Base-by-base conservation (phyloP, 768 basidiomycete genomes). In the Atractiella rhizophila region DNA sequence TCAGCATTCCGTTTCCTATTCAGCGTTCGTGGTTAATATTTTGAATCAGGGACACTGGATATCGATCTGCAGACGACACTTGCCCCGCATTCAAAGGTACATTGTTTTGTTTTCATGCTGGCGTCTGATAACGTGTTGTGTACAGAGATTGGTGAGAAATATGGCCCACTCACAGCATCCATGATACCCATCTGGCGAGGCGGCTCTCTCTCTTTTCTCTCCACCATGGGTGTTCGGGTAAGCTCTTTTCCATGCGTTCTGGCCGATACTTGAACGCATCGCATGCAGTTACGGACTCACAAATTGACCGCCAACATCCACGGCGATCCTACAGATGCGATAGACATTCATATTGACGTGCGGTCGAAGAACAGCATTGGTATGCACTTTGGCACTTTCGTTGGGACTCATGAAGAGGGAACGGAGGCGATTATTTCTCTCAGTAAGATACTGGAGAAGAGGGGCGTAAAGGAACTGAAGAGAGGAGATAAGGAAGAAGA, bases 101-200 rank as follows among this genome's bases (percentile, higher is more conserved):
- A 44, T 44, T 28, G 26, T 7, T n/a, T n/a, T n/a, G n/a, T n/a
- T n/a, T n/a, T 44, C 15, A 31, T 37, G 3, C 5, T 20, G 16
- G 5, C n/a, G 37, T 11, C 21, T 18, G 8, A 29, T n/a, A 15
- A n/a, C 12, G 29, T 25, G 13, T 21, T 21, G 5, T 7, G 32
- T 34, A n/a, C 42, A 61, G 63, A 64, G 43, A 62, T 65, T 30
- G 64, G 64, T 2, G 39, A 54, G 6, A 54, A 53, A 41, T 59
- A 56, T 25, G 62, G 62, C 0, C 64, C 63, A 2, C 59, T 65
- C 30, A 60, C 64, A 48, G 44, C 64, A 15, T 58, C 63, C 3
- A 59, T 64, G 51, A 48, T 65, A 1, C 64, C 64, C 12, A 63
- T 65, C 24, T 65, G 64, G 64, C 57, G 63, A 9, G 64, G 64